Evolutionary conservation across 1,284 basidiomycete genomes (phyloP), one percentile per base, ranked within the genome.

Genomic region (Bjerkandera adusta): DNA sequence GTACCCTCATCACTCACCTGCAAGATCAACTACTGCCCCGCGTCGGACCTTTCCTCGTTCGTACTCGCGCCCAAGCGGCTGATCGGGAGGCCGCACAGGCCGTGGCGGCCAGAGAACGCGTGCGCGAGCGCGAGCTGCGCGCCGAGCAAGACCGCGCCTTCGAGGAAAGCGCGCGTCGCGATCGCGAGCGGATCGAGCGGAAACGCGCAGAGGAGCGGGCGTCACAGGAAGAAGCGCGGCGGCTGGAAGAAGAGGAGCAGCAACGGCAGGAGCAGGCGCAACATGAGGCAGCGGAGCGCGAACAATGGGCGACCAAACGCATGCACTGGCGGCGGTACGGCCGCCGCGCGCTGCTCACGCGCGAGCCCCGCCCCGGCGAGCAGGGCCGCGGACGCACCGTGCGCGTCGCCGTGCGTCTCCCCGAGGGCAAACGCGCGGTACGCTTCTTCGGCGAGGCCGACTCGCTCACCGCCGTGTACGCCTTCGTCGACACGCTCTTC

Each of bases 111-210:
- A 36, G 43, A 3, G 45, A 42, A 25, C 42, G 55, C 12, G 48
- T 55, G 26, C 45, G 55, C 18, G 67, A 68, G 38, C 61, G 92
- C 1, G 68, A 73, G 15, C 60, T 94, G 16, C 76, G 92, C 6
- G 86, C 83, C 16, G 86, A 92, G 56, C 92, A 95, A 58, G 93
- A 97, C 57, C 72, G 76, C 2, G 89, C 89, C 1, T 91, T 90
- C 65, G 71, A 70, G 34, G 81, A 83, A 36, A 76, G 83, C 0
- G 82, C 79, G 6, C 64, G 71, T 27, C 68, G 77, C n/a, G 93
- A 97, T 61, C 72, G 76, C 13, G 88, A 87, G 57, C 72, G 85
- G 29, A 81, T 89, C 37, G 70, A 76, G 52, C 67, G 65, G 2
- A 71, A 68, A 43, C 72, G 79, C 34, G 70, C 63, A n/a, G 73